Base-by-base conservation (phyloP, 2,329 filamentous ascomycete species). In the Bertia moriformis region DNA sequence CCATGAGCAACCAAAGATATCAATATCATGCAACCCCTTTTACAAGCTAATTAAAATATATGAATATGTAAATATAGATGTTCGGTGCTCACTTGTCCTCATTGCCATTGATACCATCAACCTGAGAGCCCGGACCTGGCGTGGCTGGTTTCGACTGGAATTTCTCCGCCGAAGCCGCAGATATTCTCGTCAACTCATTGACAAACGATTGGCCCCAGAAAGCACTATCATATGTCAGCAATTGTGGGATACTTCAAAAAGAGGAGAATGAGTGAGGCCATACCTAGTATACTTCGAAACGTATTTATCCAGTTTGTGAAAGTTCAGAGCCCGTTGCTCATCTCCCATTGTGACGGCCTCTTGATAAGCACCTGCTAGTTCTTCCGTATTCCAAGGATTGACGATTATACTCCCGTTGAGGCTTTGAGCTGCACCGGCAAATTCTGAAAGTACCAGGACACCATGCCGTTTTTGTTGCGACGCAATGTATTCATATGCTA, bases 361-460 rank as follows among this genome's bases (percentile, higher is more conserved):
- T 58, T 95, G 83, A 48, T 96, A 88, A 4, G 88, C 85, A 50
- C 87, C 84, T 30, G 89, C 88, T 27, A 96, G 67, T 58, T 96
- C 89, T 54, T 95, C 88, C 0, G 88, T 95, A 57, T 96, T 96
- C 91, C 91, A 98, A 1, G 91, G 91, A 60, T 98, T 98, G 52
- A 96, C 85, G 40, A 96, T 88, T 39, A 96, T 69, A 49, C 84
- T 87, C 43, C 89, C 89, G 48, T 93, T 35, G 10, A 98, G 70
- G 45, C 83, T 91, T 60, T 96, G 91, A 1, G 91, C 89, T 4
- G 91, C 91, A 33, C 91, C 91, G 0, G 91, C 88, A 54, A 98
- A 96, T 57, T 98, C 91, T 37, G 88, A 95, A 20, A 98, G 73
- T 41, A 98, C 88, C 74, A 98, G 81, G 44, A 86, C 82, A 42